Base-by-base conservation (phyloP, 2,329 filamentous ascomycete species). In the Cadophora luteo-olivacea region DNA sequence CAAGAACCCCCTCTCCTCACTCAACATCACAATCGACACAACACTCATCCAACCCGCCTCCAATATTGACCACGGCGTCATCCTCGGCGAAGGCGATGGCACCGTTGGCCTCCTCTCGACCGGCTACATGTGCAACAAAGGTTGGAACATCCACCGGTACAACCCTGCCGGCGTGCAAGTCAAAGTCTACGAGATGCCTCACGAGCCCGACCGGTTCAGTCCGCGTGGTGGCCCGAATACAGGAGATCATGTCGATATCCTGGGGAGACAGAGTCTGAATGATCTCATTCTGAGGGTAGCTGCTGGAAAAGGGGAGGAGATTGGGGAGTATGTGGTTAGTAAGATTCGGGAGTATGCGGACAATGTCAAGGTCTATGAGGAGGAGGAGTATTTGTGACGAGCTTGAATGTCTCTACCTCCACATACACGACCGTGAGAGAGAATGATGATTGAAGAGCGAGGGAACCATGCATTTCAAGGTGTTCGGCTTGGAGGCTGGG, bases 121-220 rank as follows among this genome's bases (percentile, higher is more conserved):
- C 0, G 96, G 95, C 1, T 99, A 98, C 79, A 98, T 99, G 96
- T 99, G 96, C 79, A 91, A 93, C 74, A 93, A 91, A 75, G 96
- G 96, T 3, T 99, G 96, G 96, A 89, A 90, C 68, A 92, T 97
- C 80, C 94, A 93, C 80, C 87, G 96, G 45, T 99, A 97, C 79
- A 99, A 99, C 76, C 96, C 96, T 0, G 91, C 93, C 0, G 90
- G 91, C 1, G 86, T 91, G 38, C 89, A 93, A 75, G 83, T 99
- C 71, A 97, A 89, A 51, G 92, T 94, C 0, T 94, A 91, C 70
- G 96, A 99, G 82, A 99, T 99, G 96, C 92, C 91, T 0, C 96
- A 99, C 77, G 94, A 98, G 77, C 96, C 96, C 0, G 95, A 97
- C 75, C 84, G 93, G 22, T 99, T 97, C 79, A 95, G 90, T 74